Evolutionary conservation across 495 filamentous ascomycete genomes (phyloP).

Genomic region (Hypomontagnella submonticulosa): DNA sequence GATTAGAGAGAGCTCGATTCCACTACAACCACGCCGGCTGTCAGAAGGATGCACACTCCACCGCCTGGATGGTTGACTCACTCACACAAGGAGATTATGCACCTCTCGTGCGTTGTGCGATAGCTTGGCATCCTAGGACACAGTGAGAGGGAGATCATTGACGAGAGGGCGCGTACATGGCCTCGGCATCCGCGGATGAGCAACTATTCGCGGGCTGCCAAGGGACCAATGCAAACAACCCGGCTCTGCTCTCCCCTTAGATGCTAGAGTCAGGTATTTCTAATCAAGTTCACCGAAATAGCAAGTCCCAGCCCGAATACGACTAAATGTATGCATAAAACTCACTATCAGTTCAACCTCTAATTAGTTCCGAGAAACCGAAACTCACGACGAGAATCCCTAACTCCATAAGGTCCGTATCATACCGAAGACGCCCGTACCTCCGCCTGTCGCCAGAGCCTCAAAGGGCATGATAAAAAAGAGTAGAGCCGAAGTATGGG

Average conservation of each 20-base stretch:
- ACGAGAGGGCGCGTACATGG: background rate
- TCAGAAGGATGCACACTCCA: too few relatives aligned
- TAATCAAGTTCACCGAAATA: constrained; percentile 9
- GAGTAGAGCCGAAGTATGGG: constrained; percentile 7
- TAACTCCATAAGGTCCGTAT: constrained; percentile 16
- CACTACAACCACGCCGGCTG: too few relatives aligned
- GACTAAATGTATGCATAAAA: constrained; percentile 13
- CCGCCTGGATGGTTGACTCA: too few relatives aligned
- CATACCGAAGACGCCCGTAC: constrained; percentile 27
- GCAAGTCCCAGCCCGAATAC: background rate
- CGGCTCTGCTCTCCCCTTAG: background rate
- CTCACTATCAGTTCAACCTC: constrained; percentile 24
- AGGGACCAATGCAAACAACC: background rate
- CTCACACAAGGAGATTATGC: too few relatives aligned
- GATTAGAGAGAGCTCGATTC: too few relatives aligned
- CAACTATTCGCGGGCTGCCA: constrained; percentile 3
- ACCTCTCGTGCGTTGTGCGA: too few relatives aligned
- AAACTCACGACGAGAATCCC: constrained; percentile 31
- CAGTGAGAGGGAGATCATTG: background rate
- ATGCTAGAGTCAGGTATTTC: background rate
- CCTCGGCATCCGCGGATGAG: too few relatives aligned
- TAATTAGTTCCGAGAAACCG: constrained; percentile 31
- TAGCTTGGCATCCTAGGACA: too few relatives aligned
- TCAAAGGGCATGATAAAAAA: constrained; percentile 5
- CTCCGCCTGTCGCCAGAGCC: constrained; percentile 11